Percentiles rank a stretch among this genome's conserved stretches.
Conservation (phyloP, 2,329 filamentous ascomycete species). For the Colletotrichum kahawae region DNA sequence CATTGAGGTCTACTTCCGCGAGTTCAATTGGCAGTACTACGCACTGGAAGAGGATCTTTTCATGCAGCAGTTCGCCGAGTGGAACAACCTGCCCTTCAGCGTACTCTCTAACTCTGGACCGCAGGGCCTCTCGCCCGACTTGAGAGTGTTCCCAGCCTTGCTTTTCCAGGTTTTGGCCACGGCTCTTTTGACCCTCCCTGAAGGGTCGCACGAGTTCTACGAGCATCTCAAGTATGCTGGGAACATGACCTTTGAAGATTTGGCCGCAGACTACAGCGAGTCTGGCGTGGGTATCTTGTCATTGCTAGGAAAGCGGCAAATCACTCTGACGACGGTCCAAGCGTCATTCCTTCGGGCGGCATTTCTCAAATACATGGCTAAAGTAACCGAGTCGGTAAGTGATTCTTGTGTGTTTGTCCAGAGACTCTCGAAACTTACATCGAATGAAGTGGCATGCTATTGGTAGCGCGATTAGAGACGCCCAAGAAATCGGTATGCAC, state of each 20-base stretch:
- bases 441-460: constrained; percentile 57
- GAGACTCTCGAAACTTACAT: neutral
- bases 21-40: constrained; percentile 66
- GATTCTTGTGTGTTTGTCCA: neutral
- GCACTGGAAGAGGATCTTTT: constrained; percentile 60
- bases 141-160: constrained; percentile 63
- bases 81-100: constrained; percentile 59
- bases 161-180: constrained; percentile 64
- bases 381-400: constrained; percentile 61
- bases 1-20: constrained; percentile 57
- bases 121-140: constrained; percentile 51
- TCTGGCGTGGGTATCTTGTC: constrained; percentile 57
- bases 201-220: constrained; percentile 52
- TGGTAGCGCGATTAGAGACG: constrained; percentile 62
- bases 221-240: constrained; percentile 63
- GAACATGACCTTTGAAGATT: constrained; percentile 64
- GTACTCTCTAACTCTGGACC: constrained; percentile 55
- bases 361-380: constrained; percentile 64
- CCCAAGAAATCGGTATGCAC: constrained; percentile 67
- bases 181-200: constrained; percentile 57
- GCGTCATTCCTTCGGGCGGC: constrained; percentile 61
- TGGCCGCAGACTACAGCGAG: constrained; percentile 66
- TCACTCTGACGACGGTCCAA: constrained; percentile 61
- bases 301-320: constrained; percentile 61
- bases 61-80: constrained; percentile 54